Base-by-base conservation (phyloP, 202 grass and related monocot species). In the Panicum virgatum region DNA sequence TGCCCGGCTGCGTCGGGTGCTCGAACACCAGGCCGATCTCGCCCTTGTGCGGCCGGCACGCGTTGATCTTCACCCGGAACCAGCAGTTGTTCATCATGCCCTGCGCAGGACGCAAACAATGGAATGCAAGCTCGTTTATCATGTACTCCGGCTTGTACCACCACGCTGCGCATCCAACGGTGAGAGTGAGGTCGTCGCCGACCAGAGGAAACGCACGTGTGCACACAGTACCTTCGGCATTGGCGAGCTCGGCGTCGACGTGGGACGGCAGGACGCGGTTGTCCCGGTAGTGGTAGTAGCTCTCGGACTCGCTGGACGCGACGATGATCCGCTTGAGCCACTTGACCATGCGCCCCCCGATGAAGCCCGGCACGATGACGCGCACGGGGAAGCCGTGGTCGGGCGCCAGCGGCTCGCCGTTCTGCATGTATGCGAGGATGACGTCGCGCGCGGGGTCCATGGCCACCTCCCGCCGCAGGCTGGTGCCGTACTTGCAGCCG, bases 81-180 rank as follows among this genome's bases (percentile, higher is more conserved):
- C 96, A 98, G 79, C 94, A 97, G 69, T 97, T 97, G 91, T 91
- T 97, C 94, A 97, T 97, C 94, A 97, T 97, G 43, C 94, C 94
- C 93, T 95, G 75, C 38, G 60, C 9, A 70, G 50, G 47, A 19
- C 4, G 18, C 47, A 19, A 7, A 13, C 3, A 45, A 7, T 47
- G 13, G 6, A 19, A 19, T n/a, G n/a, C n/a, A n/a, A 97, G 79
- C 73, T 94, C 94, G 88, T 97, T 92, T 68, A 97, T 97, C 23
- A 94, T 90, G 54, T 86, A 83, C 80, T 97, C 94, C 72, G 94
- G 87, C 80, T 94, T 97, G 82, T 97, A 97, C 94, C 94, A 97
- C 94, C 94, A 97, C 29, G 90, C 93, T 94, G 82, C 42, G 2
- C 67, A 47, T 70, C 42, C 40, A 66, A 1, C 48, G 0, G 50